Evolutionary conservation across 768 basidiomycete genomes (phyloP), one percentile per base, ranked within the genome.

Genomic region (Psilocybe cubensis): DNA sequence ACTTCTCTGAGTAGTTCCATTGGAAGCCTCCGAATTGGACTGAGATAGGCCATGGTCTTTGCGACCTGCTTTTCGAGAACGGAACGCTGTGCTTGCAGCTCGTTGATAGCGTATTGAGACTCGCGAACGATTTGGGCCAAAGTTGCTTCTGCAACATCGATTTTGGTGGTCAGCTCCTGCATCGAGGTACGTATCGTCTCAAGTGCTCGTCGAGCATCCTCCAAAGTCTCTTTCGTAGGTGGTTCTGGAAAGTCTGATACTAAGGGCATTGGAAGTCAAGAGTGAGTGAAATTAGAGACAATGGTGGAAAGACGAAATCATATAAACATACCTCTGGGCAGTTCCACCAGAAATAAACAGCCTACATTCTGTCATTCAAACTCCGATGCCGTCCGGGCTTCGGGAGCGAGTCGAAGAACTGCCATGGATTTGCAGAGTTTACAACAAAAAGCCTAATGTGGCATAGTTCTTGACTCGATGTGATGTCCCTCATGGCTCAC

Each of bases 1-100:
- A 93, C 84, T 56, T 86, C 82, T 52, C 87, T 79, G 48, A 92
- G 77, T n/a, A 93, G 74, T 63, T 93, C 91, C 33, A 80, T 72
- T 1, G 91, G 91, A 23, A 93, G 76, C 40, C 87, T 76, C 25
- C 87, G 77, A 60, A 92, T 86, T 28, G 89, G 89, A 10, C 90
- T 83, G 55, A 92, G 77, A 66, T 89, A 92, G 1, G 87, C 87
- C 68, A 79, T 72, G 3, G 85, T 80, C 21, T 74, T 74, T 25
- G 71, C 69, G 35, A 85, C 75, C 41, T 76, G 75, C 24, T 81
- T 73, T 65, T 88, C 80, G 20, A 90, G 61, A 5, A 57, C 64
- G 14, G 65, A 68, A 45, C 79, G 81, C 63, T 89, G 82, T 33
- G 65, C 60, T 63, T 82, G 72, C 63, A 91, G 68, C 47, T 82